Evolutionary conservation across 768 basidiomycete species (phyloP).

Genomic region (Antrodiella citrinella): DNA sequence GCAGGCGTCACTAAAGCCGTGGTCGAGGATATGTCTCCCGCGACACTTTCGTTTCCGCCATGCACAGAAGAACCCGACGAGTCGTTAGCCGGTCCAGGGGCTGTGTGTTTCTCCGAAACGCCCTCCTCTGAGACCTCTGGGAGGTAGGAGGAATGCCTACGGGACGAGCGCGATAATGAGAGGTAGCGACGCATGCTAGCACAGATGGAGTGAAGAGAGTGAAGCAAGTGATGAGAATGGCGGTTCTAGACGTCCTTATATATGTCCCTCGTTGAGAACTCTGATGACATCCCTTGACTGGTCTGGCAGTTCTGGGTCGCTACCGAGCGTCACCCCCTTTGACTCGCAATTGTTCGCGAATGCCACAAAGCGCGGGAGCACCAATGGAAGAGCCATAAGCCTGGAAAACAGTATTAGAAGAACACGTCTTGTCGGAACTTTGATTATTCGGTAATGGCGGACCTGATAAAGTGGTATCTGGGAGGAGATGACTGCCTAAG

Average conservation of each 20-base stretch:
- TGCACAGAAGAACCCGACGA: background rate
- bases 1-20: constrained; percentile 7
- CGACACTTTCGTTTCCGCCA: background rate
- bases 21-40: constrained; percentile 1
- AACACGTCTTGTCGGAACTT: too few species aligned
- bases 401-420: too few species aligned
- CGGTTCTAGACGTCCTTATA: too few species aligned
- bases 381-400: too few species aligned
- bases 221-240: too few species aligned
- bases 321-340: background rate
- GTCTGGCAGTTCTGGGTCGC: background rate
- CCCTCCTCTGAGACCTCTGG: background rate
- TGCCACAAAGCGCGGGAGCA: too few species aligned
- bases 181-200: background rate
- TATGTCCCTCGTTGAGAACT: too few species aligned
- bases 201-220: background rate
- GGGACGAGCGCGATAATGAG: background rate
- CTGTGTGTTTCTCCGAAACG: background rate
- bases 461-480: too few species aligned
- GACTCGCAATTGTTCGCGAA: background rate
- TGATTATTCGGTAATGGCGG: too few species aligned
- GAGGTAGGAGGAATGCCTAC: background rate
- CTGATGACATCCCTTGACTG: too few species aligned
- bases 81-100: background rate
- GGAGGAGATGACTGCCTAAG: too few species aligned